A percentile compares a stretch with the other conserved stretches of the same genome.
phyloP scores from a whole-genome alignment of 306 rosid genomes.

The Ceratonia siliqua region DNA sequence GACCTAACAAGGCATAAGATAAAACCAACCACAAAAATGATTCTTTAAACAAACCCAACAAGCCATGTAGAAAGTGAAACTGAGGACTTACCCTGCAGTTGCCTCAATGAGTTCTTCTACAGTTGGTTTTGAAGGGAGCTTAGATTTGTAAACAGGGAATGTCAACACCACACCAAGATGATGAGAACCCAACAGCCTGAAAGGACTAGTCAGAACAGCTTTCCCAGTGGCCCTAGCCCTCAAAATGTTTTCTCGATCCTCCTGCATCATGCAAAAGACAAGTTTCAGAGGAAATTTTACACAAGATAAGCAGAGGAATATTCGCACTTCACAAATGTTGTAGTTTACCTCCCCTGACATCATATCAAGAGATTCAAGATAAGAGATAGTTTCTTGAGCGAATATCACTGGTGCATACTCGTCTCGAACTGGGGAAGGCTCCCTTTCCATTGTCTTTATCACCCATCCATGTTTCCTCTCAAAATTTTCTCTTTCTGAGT shows the following conservation, averaged over 20 bases:
- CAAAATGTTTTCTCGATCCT: slow-evolving; percentile 91
- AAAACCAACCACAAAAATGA: slow-evolving; percentile 11
- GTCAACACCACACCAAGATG: slow-evolving; percentile 99
- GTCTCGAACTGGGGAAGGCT: slow-evolving; percentile 76
- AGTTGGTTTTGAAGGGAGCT: slow-evolving; percentile 70
- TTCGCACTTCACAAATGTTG: neutral
- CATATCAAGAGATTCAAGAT: slow-evolving; percentile 94
- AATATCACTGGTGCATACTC: slow-evolving; percentile 98
- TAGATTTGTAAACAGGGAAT: slow-evolving; percentile 93
- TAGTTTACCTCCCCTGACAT: slow-evolving; percentile 95
- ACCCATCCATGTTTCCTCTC: slow-evolving; percentile 90
- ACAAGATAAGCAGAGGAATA: slow-evolving; percentile 19
- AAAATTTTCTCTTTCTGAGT: slow-evolving; percentile 74
- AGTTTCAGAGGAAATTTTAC: neutral
- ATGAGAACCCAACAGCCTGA: slow-evolving; percentile 84
- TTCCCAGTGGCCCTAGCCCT: slow-evolving; percentile 98
- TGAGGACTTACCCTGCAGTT: slow-evolving; percentile 83
- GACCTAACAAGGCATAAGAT: neutral
- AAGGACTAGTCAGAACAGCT: slow-evolving; percentile 97
- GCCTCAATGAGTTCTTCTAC: slow-evolving; percentile 69
- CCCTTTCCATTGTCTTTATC: slow-evolving; percentile 88
- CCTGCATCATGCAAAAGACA: slow-evolving; percentile 55
- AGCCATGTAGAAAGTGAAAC: slow-evolving; percentile 6
- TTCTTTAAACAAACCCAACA: neutral
- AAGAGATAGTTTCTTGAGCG: slow-evolving; percentile 84